These are phyloP conservation scores for Blastocystis hominis DNA, from an alignment of 352 stramenopile genomes.

Conservation along the genomic window DNA sequence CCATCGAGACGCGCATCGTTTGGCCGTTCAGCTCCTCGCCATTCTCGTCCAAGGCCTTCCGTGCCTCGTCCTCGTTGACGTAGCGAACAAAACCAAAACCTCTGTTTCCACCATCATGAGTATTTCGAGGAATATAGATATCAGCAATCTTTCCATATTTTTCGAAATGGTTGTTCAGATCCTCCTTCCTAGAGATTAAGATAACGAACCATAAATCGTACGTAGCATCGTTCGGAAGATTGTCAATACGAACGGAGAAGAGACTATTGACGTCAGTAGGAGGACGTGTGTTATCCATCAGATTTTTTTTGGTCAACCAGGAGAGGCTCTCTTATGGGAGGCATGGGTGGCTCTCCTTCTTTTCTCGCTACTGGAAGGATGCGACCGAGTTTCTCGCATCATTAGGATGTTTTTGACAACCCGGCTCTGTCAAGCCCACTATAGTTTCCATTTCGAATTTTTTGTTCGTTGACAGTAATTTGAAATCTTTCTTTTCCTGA, in stretches of 20 bases:
- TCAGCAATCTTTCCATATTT: slow-evolving; percentile 48
- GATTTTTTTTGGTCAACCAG: neutral
- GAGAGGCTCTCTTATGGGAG: too few species aligned
- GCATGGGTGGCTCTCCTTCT: too few species aligned
- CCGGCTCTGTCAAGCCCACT: too few species aligned
- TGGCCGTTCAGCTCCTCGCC: neutral
- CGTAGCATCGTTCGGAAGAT: slow-evolving; percentile 9
- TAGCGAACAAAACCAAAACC: slow-evolving; percentile 54
- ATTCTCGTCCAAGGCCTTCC: slow-evolving; percentile 24
- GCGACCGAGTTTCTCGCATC: too few species aligned
- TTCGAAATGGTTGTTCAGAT: slow-evolving; percentile 52
- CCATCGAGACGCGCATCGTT: slow-evolving; percentile 1
- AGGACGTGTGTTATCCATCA: slow-evolving; percentile 44
- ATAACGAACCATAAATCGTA: neutral
- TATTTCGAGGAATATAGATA: slow-evolving; percentile 50
- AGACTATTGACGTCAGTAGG: neutral
- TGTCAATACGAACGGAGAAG: slow-evolving; percentile 41
- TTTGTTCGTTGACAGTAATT: too few species aligned
- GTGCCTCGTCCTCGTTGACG: slow-evolving; percentile 21
- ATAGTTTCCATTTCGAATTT: too few species aligned
- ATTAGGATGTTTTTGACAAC: too few species aligned
- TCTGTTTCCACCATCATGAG: slow-evolving; percentile 10
- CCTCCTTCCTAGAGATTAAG: slow-evolving; percentile 30
- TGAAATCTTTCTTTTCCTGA: too few species aligned
- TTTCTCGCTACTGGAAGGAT: too few species aligned